Base-by-base conservation (phyloP, 495 filamentous ascomycete genomes). In the Chaetomium tenue region DNA sequence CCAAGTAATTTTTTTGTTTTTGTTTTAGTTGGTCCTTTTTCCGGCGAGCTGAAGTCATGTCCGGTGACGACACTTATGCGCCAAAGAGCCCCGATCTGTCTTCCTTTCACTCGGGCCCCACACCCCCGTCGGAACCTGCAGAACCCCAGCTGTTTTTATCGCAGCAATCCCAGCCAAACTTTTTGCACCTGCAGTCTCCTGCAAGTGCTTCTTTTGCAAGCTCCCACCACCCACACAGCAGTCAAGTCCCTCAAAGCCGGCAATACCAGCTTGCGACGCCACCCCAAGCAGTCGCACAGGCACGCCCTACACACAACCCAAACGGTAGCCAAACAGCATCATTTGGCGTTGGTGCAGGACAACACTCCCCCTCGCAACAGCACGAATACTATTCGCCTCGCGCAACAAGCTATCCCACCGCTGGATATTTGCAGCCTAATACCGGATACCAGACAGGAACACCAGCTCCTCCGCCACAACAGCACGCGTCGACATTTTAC, bases 51-150 rank as follows among this genome's bases (percentile, higher is more conserved):
- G 56, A 62, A 63, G 71, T 63, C 69, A 82, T 81, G 79, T 78
- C 78, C 48, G 75, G 68, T 63, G 78, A 76, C 64, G 76, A 70
- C 66, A 71, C 74, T 57, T 85, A 84, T 74, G 82, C 81, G 67
- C 83, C 83, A 65, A 81, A 79, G 74, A 83, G 81, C 60, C 83
- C 83, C 65, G 83, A 84, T 71, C 77, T 85, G 63, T 83, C 81
- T 28, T 78, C 76, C 57, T 81, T 84, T 61, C 78, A 80, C 63
- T 74, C 80, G 52, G 67, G 63, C 68, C 67, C 72, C 70, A 71
- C 69, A 44, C 53, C 70, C 18, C 58, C 57, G 52, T 64, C 71
- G 55, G 46, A 66, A 48, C 63, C 70, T 47, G 20, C 66, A 64
- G 69, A 75, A 60, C 57, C 61, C 22, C 58, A 69, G 57, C 47